Conservation (phyloP, 2,329 filamentous ascomycete species). For the Helicocarpus griseus region DNA sequence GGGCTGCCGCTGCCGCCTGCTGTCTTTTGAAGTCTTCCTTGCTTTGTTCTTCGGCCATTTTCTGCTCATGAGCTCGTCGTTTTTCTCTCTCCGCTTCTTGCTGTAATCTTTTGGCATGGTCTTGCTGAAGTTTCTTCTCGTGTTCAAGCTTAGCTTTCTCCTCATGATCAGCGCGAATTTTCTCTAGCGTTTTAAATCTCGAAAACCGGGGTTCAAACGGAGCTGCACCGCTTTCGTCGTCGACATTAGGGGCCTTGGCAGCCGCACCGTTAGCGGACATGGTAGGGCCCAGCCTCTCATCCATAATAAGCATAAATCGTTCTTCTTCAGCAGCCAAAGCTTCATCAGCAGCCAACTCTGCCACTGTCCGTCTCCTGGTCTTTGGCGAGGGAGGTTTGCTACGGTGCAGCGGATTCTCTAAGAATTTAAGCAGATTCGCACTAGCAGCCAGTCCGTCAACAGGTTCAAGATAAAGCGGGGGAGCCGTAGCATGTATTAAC, state of each 20-base stretch:
- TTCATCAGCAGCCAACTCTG: constrained; percentile 91
- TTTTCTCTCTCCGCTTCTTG: constrained; percentile 42
- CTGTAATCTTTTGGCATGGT: constrained; percentile 39
- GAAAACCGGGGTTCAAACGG: constrained; percentile 81
- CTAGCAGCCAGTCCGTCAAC: constrained; percentile 60
- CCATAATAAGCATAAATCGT: constrained; percentile 83
- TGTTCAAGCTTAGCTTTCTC: constrained; percentile 51
- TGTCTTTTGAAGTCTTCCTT: constrained; percentile 32
- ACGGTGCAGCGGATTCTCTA: constrained; percentile 69
- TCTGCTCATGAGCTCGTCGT: constrained; percentile 33
- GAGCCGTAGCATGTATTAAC: constrained; percentile 62
- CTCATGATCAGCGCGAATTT: constrained; percentile 67
- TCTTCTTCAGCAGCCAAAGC: constrained; percentile 82
- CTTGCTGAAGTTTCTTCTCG: constrained; percentile 39
- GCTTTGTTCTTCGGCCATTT: constrained; percentile 35
- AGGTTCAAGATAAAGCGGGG: constrained; percentile 68
- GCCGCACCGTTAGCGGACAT: constrained; percentile 47
- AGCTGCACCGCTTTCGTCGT: constrained; percentile 60
- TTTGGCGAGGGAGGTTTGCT: constrained; percentile 73
- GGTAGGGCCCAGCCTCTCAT: constrained; percentile 64
- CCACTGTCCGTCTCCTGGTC: constrained; percentile 82
- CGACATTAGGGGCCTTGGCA: constrained; percentile 54
- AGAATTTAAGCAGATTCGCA: constrained; percentile 59
- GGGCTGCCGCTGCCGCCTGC: constrained; percentile 37
- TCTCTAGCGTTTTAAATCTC: constrained; percentile 81